Evolutionary conservation across 2,329 filamentous ascomycete genomes (phyloP).

Genomic region (Ophiostoma angusticollis): DNA sequence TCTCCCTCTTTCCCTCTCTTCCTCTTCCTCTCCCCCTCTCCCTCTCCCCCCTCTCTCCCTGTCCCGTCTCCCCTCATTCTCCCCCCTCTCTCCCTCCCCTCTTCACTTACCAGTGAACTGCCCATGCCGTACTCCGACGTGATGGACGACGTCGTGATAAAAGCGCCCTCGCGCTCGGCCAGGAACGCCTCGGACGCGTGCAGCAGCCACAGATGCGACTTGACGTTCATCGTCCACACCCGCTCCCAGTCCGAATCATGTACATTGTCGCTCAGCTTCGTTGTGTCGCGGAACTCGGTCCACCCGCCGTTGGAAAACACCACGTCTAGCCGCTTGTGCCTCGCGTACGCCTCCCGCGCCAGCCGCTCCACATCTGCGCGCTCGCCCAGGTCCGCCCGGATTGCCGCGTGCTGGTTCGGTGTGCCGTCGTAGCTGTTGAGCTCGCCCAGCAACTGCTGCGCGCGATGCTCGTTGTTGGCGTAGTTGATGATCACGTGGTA

Average conservation of each 20-base stretch:
- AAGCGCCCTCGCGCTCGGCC: slow-evolving; percentile 44
- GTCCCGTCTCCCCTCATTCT: too few species aligned
- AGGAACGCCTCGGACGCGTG: slow-evolving; percentile 40
- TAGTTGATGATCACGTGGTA: slow-evolving; percentile 66
- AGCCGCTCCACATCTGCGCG: slow-evolving; percentile 45
- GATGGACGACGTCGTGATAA: slow-evolving; percentile 51
- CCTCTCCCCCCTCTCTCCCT: too few species aligned
- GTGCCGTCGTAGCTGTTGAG: slow-evolving; percentile 33
- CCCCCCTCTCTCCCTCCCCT: too few species aligned
- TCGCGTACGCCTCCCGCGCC: slow-evolving; percentile 44
- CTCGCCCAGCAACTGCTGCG: slow-evolving; percentile 42
- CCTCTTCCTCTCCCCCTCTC: too few species aligned
- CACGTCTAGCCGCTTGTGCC: slow-evolving; percentile 61
- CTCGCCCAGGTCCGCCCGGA: slow-evolving; percentile 55
- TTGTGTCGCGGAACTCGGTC: slow-evolving; percentile 33
- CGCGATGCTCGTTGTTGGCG: slow-evolving; percentile 45
- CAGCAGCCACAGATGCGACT: slow-evolving; percentile 47
- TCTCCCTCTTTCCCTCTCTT: too few species aligned
- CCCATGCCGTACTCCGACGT: slow-evolving; percentile 53
- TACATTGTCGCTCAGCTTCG: slow-evolving; percentile 38
- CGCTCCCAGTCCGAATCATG: slow-evolving; percentile 46
- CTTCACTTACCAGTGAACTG: slow-evolving; percentile 38
- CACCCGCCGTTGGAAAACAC: slow-evolving; percentile 62
- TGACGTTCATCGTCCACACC: slow-evolving; percentile 50
- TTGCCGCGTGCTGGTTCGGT: slow-evolving; percentile 26